A percentile compares a stretch with the other conserved stretches of the same genome.
phyloP scores from a whole-genome alignment of 306 rosid species.

The Casuarina equisetifolia region DNA sequence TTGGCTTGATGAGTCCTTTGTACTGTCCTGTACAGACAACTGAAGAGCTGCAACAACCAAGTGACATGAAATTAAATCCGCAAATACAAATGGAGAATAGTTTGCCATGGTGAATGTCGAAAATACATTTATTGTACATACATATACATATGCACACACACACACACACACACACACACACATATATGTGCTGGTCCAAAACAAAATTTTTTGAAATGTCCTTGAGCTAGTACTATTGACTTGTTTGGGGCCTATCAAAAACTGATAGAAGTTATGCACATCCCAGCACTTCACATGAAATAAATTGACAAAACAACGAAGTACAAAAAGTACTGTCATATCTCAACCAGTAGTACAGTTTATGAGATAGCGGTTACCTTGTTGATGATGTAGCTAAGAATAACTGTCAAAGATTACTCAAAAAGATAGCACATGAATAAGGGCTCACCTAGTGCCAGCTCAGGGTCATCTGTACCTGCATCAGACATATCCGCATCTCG shows the following conservation, averaged over 20 bases:
- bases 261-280: not conserved
- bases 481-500: constrained; percentile 92
- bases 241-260: not conserved
- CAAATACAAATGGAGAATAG: not conserved
- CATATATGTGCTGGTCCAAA: not conserved
- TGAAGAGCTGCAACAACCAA: constrained; percentile 71
- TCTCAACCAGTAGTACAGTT: not conserved
- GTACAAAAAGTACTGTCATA: not conserved
- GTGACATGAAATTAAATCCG: constrained; percentile 3
- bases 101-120: not conserved
- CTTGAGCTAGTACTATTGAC: not conserved
- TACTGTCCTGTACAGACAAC: constrained; percentile 70
- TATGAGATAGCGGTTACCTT: not conserved
- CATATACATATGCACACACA: not conserved
- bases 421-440: not conserved
- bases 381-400: not conserved
- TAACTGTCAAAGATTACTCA: not conserved
- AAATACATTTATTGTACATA: no score
- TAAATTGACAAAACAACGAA: not conserved
- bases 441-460: constrained; percentile 82
- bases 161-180: not conserved
- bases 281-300: not conserved
- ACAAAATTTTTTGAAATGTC: not conserved
- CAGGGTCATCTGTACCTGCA: constrained; percentile 75
- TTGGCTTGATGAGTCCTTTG: constrained; percentile 63